Percentiles rank a stretch among this genome's conserved stretches.
Evolutionary conservation across 805 yeast species (phyloP).

Genomic region (Candida ascalaphidarum): DNA sequence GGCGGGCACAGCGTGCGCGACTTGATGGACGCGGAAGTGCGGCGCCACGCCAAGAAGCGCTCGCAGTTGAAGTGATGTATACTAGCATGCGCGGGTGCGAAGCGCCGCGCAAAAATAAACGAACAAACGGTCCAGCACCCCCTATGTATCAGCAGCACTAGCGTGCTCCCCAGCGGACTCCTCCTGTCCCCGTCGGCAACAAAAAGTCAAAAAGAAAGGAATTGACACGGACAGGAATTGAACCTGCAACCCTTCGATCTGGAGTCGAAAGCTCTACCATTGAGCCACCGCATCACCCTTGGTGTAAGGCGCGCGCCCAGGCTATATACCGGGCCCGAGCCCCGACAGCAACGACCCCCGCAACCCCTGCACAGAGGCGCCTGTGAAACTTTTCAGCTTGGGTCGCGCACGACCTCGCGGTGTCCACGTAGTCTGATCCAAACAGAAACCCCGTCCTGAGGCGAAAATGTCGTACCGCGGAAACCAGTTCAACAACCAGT

Average conservation of each 20-base stretch:
- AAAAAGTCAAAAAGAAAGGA: not conserved
- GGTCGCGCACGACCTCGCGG: too few relatives aligned
- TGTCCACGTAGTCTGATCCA: too few relatives aligned
- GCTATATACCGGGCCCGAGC: too few relatives aligned
- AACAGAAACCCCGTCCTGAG: too few relatives aligned
- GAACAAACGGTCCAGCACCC: not conserved
- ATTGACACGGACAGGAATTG: not conserved
- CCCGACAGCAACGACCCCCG: too few relatives aligned
- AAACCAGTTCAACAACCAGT: slow-evolving; percentile 32
- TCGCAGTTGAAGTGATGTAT: slow-evolving; percentile 30
- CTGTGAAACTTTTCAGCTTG: too few relatives aligned
- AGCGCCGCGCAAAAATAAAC: not conserved
- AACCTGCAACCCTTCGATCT: not conserved
- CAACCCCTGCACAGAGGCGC: too few relatives aligned
- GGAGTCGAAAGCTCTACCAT: too few relatives aligned
- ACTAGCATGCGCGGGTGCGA: not conserved
- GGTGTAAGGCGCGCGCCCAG: too few relatives aligned
- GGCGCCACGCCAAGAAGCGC: slow-evolving; percentile 62
- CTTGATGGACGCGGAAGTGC: slow-evolving; percentile 77
- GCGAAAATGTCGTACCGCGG: slow-evolving; percentile 35
- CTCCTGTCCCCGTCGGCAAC: not conserved
- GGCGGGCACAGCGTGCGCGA: slow-evolving; percentile 81
- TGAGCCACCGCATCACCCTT: slow-evolving; percentile 1
- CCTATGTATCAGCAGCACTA: too few relatives aligned
- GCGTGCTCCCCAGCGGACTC: not conserved